Base-by-base conservation (phyloP, 495 filamentous ascomycete species). In the Cercophora sp. region DNA sequence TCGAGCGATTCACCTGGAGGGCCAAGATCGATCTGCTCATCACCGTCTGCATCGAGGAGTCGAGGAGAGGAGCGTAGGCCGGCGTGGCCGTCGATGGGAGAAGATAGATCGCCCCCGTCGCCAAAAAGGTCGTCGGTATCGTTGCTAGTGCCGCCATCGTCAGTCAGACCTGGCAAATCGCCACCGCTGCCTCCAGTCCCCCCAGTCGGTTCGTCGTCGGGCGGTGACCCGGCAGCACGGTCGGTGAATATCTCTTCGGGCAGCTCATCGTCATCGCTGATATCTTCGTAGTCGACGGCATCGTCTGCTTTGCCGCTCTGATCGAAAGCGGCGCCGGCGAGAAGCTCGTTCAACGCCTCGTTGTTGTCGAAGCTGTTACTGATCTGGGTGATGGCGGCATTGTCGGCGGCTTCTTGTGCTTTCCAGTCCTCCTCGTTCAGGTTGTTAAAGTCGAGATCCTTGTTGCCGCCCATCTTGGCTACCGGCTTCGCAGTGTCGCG, bases 231-330 rank as follows among this genome's bases (percentile, higher is more conserved):
- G n/a, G n/a, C n/a, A n/a, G n/a, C n/a, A n/a, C n/a, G n/a, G n/a
- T n/a, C n/a, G n/a, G n/a, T n/a, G n/a, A n/a, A n/a, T n/a, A n/a
- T n/a, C n/a, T n/a, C n/a, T n/a, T n/a, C n/a, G n/a, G n/a, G n/a
- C n/a, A n/a, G n/a, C n/a, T n/a, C n/a, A n/a, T n/a, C n/a, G n/a
- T n/a, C n/a, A n/a, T n/a, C n/a, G n/a, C n/a, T n/a, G n/a, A 96
- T 86, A 66, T 96, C 91, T 64, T 88, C 91, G 58, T 83, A 99
- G 69, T 99, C 93, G 52, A 70, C 57, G 41, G 72, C 73, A 60
- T 77, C 67, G 27, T 68, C 73, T 43, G 70, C 72, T 48, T 71
- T 73, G 47, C 60, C 59, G 13, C 50, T 52, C 46, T 74, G 66
- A 51, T 67, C 65, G 50, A 73, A 66, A 8, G 51, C 52, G 35